Base-by-base conservation (phyloP, 805 yeast species). In the Komagataella ulmi region DNA sequence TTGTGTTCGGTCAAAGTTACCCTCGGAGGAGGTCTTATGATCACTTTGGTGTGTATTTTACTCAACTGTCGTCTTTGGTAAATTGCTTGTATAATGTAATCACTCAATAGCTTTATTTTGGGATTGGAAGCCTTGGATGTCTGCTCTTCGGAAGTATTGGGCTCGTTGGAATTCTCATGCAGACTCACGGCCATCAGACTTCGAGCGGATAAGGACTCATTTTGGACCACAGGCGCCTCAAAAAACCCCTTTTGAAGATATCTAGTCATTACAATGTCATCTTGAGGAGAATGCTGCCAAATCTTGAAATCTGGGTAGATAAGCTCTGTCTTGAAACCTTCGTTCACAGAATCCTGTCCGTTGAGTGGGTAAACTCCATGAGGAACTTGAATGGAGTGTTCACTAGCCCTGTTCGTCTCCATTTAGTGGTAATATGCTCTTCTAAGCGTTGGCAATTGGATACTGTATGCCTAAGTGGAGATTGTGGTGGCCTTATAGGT, bases 1-100 rank as follows among this genome's bases (percentile, higher is more conserved):
- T 87, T 86, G 60, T 82, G 84, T 54, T 90, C 96, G 0, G 97
- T 90, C 30, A 91, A 65, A 0, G 97, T 91, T 24, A 91, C 96
- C 55, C 97, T 71, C 10, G 95, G 90, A 0, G 96, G 96, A 5
- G 91, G 86, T 55, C 79, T 82, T 67, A 81, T 87, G 5, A 80
- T 72, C 2, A 82, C 70, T 23, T 75, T 76, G 8, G 75, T 66
- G 3, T 67, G 63, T 12, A 81, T 68, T 47, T 71, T 68, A 58
- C 75, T 76, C 53, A 71, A 62, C 19, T 68, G 61, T 24, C 73
- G 68, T 43, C 83, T 69, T 46, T 69, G 65, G n/a, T 70, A 67
- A 57, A 79, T 68, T 3, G 85, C 72, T 50, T 67, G 67, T 49
- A 74, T 63, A 57, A 81, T 66, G 51, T 79, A 67, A 7, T 79